phyloP scores from a whole-genome alignment of 306 rosid species.

The Quercus ilex region DNA sequence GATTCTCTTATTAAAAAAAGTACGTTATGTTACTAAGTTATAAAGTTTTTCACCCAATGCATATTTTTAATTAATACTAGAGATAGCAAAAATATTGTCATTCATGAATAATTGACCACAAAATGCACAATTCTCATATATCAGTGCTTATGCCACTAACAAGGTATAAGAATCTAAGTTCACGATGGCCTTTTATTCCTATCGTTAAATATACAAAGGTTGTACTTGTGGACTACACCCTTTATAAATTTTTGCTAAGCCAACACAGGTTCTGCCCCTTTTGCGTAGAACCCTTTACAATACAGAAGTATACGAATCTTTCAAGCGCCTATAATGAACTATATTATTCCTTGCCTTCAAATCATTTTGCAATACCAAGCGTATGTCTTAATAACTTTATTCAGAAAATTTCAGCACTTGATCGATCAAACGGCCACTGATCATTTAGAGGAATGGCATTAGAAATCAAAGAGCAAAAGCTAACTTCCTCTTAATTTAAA shows the following conservation, averaged over 20 bases:
- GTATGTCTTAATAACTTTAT: neutral
- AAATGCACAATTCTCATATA: neutral
- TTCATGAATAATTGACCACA: neutral
- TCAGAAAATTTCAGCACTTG: neutral
- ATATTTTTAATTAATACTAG: neutral
- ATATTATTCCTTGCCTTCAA: neutral
- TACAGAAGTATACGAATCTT: neutral
- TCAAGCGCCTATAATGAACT: neutral
- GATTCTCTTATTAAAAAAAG: too few species aligned
- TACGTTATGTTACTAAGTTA: too few species aligned
- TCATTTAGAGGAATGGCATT: neutral
- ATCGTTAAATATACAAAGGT: neutral
- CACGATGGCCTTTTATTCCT: neutral
- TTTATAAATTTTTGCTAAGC: too few species aligned
- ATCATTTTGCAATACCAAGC: too few species aligned
- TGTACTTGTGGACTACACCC: too few species aligned
- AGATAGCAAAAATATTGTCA: neutral
- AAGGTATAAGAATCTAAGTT: neutral
- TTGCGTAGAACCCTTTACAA: neutral
- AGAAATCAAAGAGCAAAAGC: neutral
- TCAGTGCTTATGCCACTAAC: neutral
- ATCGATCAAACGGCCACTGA: neutral
- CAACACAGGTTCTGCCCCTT: neutral
- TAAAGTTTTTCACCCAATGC: too few species aligned
- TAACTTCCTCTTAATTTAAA: too few species aligned